Evolutionary conservation across 495 filamentous ascomycete genomes (phyloP).

Genomic region (Penicillium robsamsonii): DNA sequence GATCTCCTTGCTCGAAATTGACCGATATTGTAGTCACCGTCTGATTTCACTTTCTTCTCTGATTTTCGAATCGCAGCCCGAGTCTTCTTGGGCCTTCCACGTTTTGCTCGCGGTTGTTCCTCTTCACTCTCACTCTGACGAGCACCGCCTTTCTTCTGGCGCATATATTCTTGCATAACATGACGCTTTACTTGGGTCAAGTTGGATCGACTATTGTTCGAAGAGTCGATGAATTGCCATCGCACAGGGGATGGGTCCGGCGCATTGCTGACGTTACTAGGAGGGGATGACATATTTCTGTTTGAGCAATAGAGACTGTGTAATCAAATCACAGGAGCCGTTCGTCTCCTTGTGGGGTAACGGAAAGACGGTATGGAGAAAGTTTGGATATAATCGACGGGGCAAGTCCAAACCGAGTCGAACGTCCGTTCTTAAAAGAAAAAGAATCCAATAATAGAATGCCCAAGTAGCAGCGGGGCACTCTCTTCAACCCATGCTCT

Average conservation of each 20-base stretch:
- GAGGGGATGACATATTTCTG: constrained; percentile 19
- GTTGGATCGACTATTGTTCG: constrained; percentile 39
- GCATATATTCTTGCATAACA: constrained; percentile 50
- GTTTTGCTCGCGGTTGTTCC: constrained; percentile 17
- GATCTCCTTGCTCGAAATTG: background rate
- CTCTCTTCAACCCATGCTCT: background rate
- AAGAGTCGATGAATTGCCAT: constrained; percentile 47
- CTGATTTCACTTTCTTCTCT: constrained; percentile 6
- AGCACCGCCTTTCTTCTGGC: constrained; percentile 34
- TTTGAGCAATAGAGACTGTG: too few relatives aligned
- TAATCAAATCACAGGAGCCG: background rate
- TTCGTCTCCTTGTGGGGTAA: background rate
- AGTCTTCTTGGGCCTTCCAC: constrained; percentile 24
- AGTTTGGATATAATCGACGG: background rate
- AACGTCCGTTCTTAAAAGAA: background rate
- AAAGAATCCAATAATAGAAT: background rate
- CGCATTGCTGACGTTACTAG: background rate
- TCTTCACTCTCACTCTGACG: constrained; percentile 26
- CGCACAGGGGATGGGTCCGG: constrained; percentile 20
- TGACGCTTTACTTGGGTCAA: constrained; percentile 46
- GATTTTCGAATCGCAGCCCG: constrained; percentile 11
- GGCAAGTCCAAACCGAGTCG: background rate
- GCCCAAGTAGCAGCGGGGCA: background rate
- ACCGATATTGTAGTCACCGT: background rate
- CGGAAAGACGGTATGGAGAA: too few relatives aligned